These are phyloP conservation scores for Wickerhamomyces hampshirensis DNA, from an alignment of 805 yeast genomes.

Conservation along the genomic window DNA sequence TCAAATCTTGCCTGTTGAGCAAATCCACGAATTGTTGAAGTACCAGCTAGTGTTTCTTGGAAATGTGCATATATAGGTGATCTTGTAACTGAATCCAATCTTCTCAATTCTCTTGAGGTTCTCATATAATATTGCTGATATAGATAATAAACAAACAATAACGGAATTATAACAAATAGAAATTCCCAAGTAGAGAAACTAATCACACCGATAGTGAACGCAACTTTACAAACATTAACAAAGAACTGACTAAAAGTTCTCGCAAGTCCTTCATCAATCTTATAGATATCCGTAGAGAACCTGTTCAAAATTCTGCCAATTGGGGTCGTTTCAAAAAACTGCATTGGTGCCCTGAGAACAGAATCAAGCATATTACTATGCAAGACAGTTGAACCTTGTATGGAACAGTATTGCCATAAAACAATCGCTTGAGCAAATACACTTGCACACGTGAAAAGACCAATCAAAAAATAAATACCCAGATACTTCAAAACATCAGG, in stretches of 20 bases:
- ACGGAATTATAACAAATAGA: constrained; percentile 65
- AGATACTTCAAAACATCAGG: constrained; percentile 70
- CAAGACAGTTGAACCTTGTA: constrained; percentile 70
- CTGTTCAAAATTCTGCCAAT: constrained; percentile 88
- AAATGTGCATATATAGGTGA: constrained; percentile 82
- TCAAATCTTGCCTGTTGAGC: constrained; percentile 59
- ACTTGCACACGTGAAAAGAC: constrained; percentile 59
- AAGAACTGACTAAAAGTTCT: constrained; percentile 70
- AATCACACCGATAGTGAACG: constrained; percentile 75
- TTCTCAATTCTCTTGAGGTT: constrained; percentile 77
- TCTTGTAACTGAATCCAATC: constrained; percentile 74
- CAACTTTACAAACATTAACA: constrained; percentile 53
- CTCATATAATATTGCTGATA: constrained; percentile 74
- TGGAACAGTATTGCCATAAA: constrained; percentile 77
- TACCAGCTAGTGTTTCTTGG: constrained; percentile 77
- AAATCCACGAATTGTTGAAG: constrained; percentile 71
- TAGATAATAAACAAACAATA: constrained; percentile 56
- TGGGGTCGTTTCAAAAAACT: constrained; percentile 93
- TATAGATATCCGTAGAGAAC: constrained; percentile 86
- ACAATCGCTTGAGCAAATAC: constrained; percentile 62
- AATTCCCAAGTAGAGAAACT: constrained; percentile 87
- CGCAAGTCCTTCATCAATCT: constrained; percentile 75
- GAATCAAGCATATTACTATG: constrained; percentile 71
- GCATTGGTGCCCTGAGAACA: constrained; percentile 89
- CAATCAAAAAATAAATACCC: constrained; percentile 70